A percentile compares a stretch with the other conserved stretches of the same genome.
Conservation (phyloP, 2,329 filamentous ascomycete genomes). For the Aspergillus jensenii region DNA sequence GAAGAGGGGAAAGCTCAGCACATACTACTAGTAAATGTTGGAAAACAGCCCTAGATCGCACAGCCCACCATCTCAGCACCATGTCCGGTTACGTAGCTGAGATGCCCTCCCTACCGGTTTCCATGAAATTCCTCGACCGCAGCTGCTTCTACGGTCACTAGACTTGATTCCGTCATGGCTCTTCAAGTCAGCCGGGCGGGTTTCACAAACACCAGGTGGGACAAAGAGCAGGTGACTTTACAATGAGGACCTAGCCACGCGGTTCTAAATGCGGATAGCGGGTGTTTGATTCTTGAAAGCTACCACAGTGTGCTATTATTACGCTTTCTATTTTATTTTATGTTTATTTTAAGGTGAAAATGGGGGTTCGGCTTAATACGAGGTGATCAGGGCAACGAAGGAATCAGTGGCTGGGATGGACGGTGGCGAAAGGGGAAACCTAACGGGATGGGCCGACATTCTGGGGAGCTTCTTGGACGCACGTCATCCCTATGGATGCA, state of each 20-base stretch:
- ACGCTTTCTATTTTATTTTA: background rate
- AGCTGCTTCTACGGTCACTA: background rate
- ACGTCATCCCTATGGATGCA: background rate
- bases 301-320: background rate
- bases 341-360: background rate
- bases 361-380: background rate
- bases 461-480: background rate
- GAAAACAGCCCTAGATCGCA: slow-evolving; percentile 6
- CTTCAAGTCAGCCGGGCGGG: slow-evolving; percentile 22
- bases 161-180: background rate
- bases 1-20: background rate
- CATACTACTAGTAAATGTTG: background rate
- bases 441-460: background rate
- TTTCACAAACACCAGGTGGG: background rate
- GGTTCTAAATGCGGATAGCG: background rate
- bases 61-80: slow-evolving; percentile 1
- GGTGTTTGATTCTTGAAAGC: background rate
- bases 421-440: background rate
- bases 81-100: background rate
- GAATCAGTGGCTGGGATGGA: background rate
- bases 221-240: slow-evolving; percentile 14
- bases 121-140: background rate
- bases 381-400: background rate
- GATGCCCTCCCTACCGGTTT: background rate
- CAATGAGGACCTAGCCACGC: background rate